phyloP scores from a whole-genome alignment of 2,329 filamentous ascomycete genomes.

The Fusarium graminum region DNA sequence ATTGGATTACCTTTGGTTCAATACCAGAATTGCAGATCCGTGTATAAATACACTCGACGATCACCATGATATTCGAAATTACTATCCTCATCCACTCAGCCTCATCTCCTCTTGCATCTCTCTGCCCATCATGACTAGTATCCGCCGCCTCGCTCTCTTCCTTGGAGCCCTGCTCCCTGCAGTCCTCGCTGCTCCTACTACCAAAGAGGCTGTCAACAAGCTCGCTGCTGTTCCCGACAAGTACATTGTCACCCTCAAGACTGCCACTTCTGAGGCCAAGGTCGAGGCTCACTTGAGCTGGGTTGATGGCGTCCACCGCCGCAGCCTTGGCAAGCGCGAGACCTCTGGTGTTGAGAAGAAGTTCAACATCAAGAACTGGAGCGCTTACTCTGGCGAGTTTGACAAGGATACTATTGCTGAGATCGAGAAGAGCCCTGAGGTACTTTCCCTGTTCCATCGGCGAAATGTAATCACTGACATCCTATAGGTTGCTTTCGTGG shows the following conservation, averaged over 20 bases:
- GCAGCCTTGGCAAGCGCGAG: constrained; percentile 64
- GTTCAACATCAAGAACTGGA: constrained; percentile 50
- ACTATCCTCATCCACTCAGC: constrained; percentile 31
- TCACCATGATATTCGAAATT: constrained; percentile 7
- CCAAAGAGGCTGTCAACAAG: constrained; percentile 14
- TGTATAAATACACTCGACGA: constrained; percentile 38
- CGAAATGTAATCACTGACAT: constrained; percentile 1
- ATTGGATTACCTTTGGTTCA: constrained; percentile 5
- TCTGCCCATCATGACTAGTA: constrained; percentile 47
- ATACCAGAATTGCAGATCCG: background rate
- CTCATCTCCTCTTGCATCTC: constrained; percentile 16
- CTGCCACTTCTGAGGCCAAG: constrained; percentile 57
- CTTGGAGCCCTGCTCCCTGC: constrained; percentile 53
- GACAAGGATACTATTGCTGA: constrained; percentile 56
- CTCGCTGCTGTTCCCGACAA: constrained; percentile 38
- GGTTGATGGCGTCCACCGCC: constrained; percentile 64
- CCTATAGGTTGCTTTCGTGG: constrained; percentile 43
- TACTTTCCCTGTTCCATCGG: constrained; percentile 39
- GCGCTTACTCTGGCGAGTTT: constrained; percentile 60
- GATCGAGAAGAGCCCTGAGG: constrained; percentile 58
- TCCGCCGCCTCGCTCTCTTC: constrained; percentile 50
- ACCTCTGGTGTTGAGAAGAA: constrained; percentile 52
- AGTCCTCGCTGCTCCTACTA: constrained; percentile 49
- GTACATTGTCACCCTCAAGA: constrained; percentile 74
- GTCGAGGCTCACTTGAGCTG: constrained; percentile 63